phyloP scores from a whole-genome alignment of 2,329 filamentous ascomycete genomes.

The Parastagonospora nodorum region DNA sequence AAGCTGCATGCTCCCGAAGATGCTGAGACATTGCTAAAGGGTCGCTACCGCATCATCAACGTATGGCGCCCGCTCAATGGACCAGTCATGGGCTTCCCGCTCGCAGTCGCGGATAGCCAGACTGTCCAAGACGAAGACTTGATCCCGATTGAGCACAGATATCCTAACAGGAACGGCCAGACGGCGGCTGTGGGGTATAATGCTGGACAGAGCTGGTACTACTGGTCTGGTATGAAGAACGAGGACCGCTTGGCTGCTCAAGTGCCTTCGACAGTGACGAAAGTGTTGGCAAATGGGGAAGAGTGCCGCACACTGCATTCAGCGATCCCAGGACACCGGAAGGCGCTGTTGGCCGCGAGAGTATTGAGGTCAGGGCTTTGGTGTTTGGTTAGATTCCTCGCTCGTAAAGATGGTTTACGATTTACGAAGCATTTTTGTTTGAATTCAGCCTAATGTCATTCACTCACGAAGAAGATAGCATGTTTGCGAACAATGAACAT shows the following conservation, averaged over 20 bases:
- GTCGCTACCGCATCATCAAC: conserved; percentile 82
- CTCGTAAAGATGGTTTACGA: not conserved
- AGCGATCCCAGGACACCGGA: conserved; percentile 71
- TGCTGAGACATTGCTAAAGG: conserved; percentile 67
- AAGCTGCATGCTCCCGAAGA: conserved; percentile 69
- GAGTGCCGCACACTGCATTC: conserved; percentile 64
- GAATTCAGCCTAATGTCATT: not conserved
- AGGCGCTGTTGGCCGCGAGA: conserved; percentile 76
- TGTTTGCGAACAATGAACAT: no score
- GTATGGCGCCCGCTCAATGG: conserved; percentile 75
- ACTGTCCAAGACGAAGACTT: conserved; percentile 67
- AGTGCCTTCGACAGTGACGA: conserved; percentile 75
- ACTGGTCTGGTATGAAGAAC: conserved; percentile 77
- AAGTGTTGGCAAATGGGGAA: conserved; percentile 46
- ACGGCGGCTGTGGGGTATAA: conserved; percentile 71
- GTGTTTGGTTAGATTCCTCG: conserved; percentile 67
- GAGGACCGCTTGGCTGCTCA: conserved; percentile 73
- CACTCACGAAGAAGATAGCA: not conserved
- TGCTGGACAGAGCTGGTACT: conserved; percentile 72
- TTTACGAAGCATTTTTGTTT: not conserved
- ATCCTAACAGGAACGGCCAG: conserved; percentile 72
- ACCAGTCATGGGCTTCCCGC: conserved; percentile 60
- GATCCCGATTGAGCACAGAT: conserved; percentile 74
- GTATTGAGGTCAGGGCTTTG: conserved; percentile 85
- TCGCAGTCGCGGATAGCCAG: conserved; percentile 62